Base-by-base conservation (phyloP, 306 rosid genomes). In the Neltuma alba region DNA sequence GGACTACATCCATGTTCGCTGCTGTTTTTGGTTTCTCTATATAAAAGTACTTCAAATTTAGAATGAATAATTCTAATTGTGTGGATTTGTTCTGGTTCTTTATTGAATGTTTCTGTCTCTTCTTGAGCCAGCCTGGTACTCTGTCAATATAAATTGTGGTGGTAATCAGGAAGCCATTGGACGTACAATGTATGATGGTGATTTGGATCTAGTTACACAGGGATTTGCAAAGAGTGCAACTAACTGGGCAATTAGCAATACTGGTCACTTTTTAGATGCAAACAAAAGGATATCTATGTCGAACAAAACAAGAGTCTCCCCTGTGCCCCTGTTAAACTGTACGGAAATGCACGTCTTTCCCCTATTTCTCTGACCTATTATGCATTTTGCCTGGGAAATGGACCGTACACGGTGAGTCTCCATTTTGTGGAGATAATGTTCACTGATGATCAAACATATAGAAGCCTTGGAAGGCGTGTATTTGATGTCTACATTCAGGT, bases 401-500 rank as follows among this genome's bases (percentile, higher is more conserved):
- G 92, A 40, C 83, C 41, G 66, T 90, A 90, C 77, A 86, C 82
- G 0, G 82, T 90, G 3, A 84, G 80, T 4, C 85, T 90, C 60
- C 90, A 84, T 44, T 90, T 90, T 84, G 90, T 87, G 54, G 91
- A 90, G 71, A 83, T 69, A 48, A 83, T 78, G 83, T 86, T 76
- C 79, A 61, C 14, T 0, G 70, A 76, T 79, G 52, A 83, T 21
- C 4, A 61, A 16, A 75, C 79, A 5, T 86, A 80, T 83, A 0
- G 37, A 9, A 86, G 90, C 74, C 80, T 83, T 12, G 94, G 92
- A 48, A 83, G 89, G 42, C 90, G 92, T 57, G 76, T 87, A n/a
- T 89, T 89, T 74, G 85, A 87, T 57, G 81, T 89, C 82, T 89
- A 87, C 67, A 81, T 86, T 58, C 90, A 90, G 90, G 94, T 90